phyloP scores from a whole-genome alignment of 2,329 filamentous ascomycete species.

The Penicillium sp. region DNA sequence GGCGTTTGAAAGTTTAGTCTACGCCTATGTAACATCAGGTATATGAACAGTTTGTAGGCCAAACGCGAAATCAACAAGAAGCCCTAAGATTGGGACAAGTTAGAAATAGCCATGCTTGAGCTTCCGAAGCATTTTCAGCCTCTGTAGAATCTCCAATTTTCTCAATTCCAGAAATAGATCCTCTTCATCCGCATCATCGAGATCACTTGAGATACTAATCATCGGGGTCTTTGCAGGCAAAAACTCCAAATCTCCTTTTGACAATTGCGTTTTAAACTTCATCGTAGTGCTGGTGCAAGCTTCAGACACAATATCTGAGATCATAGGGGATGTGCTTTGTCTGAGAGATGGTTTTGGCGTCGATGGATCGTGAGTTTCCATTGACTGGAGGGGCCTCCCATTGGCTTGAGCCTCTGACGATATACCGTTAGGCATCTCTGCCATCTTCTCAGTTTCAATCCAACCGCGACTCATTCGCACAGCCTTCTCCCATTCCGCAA shows the following conservation, averaged over 20 bases:
- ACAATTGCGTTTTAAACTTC: slow-evolving; percentile 13
- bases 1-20: too few relatives aligned
- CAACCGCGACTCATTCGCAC: slow-evolving; percentile 77
- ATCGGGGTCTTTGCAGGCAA: slow-evolving; percentile 18
- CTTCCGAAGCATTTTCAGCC: slow-evolving; percentile 36
- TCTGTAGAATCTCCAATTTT: slow-evolving; percentile 40
- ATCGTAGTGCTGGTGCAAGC: slow-evolving; percentile 1
- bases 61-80: too few relatives aligned
- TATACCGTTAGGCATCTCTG: neutral
- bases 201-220: slow-evolving; percentile 29
- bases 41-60: too few relatives aligned
- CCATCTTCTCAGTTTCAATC: slow-evolving; percentile 36
- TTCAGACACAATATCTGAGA: slow-evolving; percentile 17
- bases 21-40: too few relatives aligned
- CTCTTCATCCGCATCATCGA: slow-evolving; percentile 41
- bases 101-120: slow-evolving; percentile 23
- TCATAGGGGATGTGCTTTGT: neutral
- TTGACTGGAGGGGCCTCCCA: neutral
- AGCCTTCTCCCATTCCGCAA: slow-evolving; percentile 72
- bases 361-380: neutral
- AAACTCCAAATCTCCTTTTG: slow-evolving; percentile 20
- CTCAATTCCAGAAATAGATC: slow-evolving; percentile 40
- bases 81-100: neutral
- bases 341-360: neutral
- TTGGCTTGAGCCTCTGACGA: neutral